These are phyloP conservation scores for Anethum foeniculum DNA, from an alignment of 140 eudicot genomes.

Conservation along the genomic window DNA sequence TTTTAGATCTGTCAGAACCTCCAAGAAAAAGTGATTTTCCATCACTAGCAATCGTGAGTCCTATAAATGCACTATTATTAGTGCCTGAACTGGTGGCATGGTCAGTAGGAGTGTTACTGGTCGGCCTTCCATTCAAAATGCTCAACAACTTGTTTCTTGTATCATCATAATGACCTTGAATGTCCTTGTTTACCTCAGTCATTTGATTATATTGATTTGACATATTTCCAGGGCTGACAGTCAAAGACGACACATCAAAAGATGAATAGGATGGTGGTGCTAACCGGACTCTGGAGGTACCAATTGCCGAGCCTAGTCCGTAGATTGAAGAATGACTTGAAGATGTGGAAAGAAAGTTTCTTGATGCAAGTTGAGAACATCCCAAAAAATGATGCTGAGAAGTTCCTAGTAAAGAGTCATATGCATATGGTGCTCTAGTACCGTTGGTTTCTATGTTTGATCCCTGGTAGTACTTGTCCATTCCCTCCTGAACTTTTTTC, in stretches of 20 bases:
- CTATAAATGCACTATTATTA: conserved; percentile 28
- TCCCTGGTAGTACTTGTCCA: conserved; percentile 16
- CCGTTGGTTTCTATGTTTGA: background rate
- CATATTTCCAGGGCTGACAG: background rate
- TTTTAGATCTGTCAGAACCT: background rate
- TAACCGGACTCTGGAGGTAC: conserved; percentile 1
- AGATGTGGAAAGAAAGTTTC: conserved; percentile 4
- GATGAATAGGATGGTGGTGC: background rate
- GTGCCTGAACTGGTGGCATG: background rate
- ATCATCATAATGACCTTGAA: conserved; percentile 29
- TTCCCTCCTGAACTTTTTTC: conserved; percentile 36
- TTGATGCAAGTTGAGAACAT: conserved; percentile 18
- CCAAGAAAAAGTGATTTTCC: conserved; percentile 43
- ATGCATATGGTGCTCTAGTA: conserved; percentile 7
- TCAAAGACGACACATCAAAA: background rate
- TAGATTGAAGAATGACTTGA: background rate
- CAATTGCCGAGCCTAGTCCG: background rate
- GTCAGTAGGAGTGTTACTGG: background rate
- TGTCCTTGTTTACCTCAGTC: conserved; percentile 14
- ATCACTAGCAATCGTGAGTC: conserved; percentile 37
- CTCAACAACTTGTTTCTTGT: conserved; percentile 31
- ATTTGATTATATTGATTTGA: background rate
- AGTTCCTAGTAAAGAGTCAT: conserved; percentile 14
- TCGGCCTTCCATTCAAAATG: conserved; percentile 6
- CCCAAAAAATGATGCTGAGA: conserved; percentile 13